Conservation (phyloP, 2,329 filamentous ascomycete genomes). For the Metarhizium album region DNA sequence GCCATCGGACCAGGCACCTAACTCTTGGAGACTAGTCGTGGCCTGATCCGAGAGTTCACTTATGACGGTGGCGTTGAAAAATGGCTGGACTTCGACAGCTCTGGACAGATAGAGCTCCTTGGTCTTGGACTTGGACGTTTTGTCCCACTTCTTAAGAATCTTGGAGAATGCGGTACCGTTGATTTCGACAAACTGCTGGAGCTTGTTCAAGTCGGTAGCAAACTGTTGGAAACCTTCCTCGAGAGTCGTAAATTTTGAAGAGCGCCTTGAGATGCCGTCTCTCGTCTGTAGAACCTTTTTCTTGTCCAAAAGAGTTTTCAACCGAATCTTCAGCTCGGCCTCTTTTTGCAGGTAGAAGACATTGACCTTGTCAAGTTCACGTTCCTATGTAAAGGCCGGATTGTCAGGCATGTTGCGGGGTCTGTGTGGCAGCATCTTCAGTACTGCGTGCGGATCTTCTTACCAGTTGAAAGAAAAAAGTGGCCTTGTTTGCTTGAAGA, state of each 20-base stretch:
- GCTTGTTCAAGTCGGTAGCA: constrained; percentile 89
- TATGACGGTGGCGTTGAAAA: constrained; percentile 95
- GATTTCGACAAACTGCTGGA: constrained; percentile 97
- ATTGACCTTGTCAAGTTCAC: constrained; percentile 97
- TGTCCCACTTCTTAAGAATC: constrained; percentile 99
- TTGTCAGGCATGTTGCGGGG: neutral
- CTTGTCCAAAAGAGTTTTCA: constrained; percentile 89
- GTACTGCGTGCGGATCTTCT: constrained; percentile 16
- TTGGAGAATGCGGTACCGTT: constrained; percentile 98
- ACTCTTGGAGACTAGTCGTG: constrained; percentile 87
- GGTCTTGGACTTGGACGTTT: constrained; percentile 96
- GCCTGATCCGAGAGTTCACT: constrained; percentile 94
- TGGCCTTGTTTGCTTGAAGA: constrained; percentile 92
- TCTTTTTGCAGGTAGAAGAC: constrained; percentile 97
- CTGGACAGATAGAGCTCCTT: constrained; percentile 95
- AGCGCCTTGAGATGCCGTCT: constrained; percentile 70
- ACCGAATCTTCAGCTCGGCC: constrained; percentile 89
- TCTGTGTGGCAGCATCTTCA: neutral
- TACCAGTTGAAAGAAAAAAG: constrained; percentile 97
- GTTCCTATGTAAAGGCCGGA: constrained; percentile 50
- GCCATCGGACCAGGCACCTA: constrained; percentile 94
- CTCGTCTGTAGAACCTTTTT: constrained; percentile 83
- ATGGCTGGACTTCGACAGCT: constrained; percentile 94
- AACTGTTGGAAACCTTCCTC: constrained; percentile 98
- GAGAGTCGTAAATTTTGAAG: constrained; percentile 85